Conservation (phyloP, 2,329 filamentous ascomycete species). For the Fonsecaea multimorphosa region DNA sequence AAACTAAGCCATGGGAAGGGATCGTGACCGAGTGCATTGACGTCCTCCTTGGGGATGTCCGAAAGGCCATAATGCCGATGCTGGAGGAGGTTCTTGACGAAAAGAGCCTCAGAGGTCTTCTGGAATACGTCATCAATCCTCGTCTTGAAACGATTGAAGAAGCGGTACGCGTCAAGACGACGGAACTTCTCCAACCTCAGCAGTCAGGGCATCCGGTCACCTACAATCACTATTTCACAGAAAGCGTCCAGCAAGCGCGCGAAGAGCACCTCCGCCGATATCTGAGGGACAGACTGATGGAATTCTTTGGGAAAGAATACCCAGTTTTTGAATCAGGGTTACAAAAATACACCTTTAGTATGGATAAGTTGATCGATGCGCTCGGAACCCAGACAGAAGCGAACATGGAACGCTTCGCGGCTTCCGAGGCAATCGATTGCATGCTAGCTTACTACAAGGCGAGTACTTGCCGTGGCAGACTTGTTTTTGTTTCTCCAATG, state of each 20-base stretch:
- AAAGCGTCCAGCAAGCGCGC: slow-evolving; percentile 42
- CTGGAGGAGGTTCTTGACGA: slow-evolving; percentile 48
- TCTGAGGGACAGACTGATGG: slow-evolving; percentile 2
- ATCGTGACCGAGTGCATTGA: slow-evolving; percentile 49
- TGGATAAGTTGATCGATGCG: slow-evolving; percentile 19
- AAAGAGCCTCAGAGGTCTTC: slow-evolving; percentile 49
- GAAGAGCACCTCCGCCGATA: slow-evolving; percentile 2
- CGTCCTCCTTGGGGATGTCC: slow-evolving; percentile 44
- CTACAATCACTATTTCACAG: slow-evolving; percentile 47
- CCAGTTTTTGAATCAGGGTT: background rate
- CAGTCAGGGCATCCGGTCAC: slow-evolving; percentile 48
- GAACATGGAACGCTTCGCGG: slow-evolving; percentile 49
- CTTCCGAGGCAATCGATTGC: slow-evolving; percentile 48
- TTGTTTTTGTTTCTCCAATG: background rate
- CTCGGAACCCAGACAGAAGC: slow-evolving; percentile 37
- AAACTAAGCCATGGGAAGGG: slow-evolving; percentile 61
- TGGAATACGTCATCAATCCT: slow-evolving; percentile 49
- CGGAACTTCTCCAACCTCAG: slow-evolving; percentile 55
- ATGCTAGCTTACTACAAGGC: slow-evolving; percentile 56
- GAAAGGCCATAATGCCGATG: slow-evolving; percentile 46
- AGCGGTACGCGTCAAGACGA: slow-evolving; percentile 50
- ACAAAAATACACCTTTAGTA: slow-evolving; percentile 8
- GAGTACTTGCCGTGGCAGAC: slow-evolving; percentile 38
- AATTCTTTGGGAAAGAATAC: slow-evolving; percentile 6
- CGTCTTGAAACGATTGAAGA: slow-evolving; percentile 48